Conservation (phyloP, 2,329 filamentous ascomycete genomes). For the Monilinia polystroma region DNA sequence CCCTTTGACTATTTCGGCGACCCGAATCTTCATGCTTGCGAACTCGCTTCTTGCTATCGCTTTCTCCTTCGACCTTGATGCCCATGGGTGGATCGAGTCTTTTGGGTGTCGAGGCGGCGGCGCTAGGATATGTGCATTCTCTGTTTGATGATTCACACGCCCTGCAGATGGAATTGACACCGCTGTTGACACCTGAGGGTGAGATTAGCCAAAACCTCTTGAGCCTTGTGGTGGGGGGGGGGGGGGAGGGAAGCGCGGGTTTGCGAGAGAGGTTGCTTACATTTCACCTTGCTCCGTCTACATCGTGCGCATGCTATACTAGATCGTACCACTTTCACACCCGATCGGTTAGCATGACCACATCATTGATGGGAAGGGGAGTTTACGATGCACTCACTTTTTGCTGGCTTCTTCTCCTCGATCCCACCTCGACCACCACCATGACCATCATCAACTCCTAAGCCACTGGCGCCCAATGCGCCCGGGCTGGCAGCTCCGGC, state of each 20-base stretch:
- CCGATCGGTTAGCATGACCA: slow-evolving; percentile 6
- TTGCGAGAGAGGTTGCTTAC: slow-evolving; percentile 48
- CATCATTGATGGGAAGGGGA: neutral
- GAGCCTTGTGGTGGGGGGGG: too few relatives aligned
- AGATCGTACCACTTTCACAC: slow-evolving; percentile 62
- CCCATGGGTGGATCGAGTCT: slow-evolving; percentile 36
- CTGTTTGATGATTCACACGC: slow-evolving; percentile 70
- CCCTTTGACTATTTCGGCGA: slow-evolving; percentile 40
- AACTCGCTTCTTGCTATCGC: slow-evolving; percentile 49
- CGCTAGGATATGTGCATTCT: slow-evolving; percentile 68
- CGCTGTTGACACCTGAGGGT: slow-evolving; percentile 55
- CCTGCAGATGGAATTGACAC: slow-evolving; percentile 69
- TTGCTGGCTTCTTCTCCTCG: slow-evolving; percentile 45
- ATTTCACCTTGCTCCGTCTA: slow-evolving; percentile 81
- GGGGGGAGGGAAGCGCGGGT: too few relatives aligned
- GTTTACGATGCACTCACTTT: slow-evolving; percentile 18
- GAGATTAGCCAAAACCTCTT: neutral
- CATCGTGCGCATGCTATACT: slow-evolving; percentile 77
- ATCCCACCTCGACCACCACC: slow-evolving; percentile 40
- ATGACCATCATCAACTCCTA: slow-evolving; percentile 36
- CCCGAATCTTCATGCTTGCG: slow-evolving; percentile 42
- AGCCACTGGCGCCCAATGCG: slow-evolving; percentile 34
- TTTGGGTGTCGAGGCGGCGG: slow-evolving; percentile 39
- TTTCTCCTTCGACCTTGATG: slow-evolving; percentile 37
- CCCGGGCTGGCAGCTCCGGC: slow-evolving; percentile 32